Conservation (phyloP, 1,284 basidiomycete species). For the Gomphus bonarii region DNA sequence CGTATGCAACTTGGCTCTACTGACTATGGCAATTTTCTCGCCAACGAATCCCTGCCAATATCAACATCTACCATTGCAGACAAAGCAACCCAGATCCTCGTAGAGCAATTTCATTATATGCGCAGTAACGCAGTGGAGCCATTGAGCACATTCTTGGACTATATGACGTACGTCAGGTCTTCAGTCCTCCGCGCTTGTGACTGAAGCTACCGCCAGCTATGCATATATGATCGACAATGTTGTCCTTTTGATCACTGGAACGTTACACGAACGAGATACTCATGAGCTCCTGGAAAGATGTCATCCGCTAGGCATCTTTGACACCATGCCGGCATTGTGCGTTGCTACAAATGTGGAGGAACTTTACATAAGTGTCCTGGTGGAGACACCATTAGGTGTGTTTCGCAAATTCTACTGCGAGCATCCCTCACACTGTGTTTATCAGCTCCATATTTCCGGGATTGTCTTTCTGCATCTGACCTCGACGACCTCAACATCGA, state of each 20-base stretch:
- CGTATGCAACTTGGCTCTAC: constrained; percentile 89
- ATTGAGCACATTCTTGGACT: constrained; percentile 90
- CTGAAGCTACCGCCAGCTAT: constrained; percentile 44
- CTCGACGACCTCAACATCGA: constrained; percentile 99
- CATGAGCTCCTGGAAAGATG: constrained; percentile 95
- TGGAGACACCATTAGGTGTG: constrained; percentile 93
- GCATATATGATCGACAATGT: constrained; percentile 99
- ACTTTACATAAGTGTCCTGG: constrained; percentile 91
- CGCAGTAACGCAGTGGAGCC: constrained; percentile 88
- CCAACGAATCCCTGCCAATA: constrained; percentile 93
- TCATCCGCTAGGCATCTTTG: constrained; percentile 95
- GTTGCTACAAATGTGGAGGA: constrained; percentile 99
- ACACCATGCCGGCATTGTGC: constrained; percentile 98
- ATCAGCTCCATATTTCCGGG: constrained; percentile 92
- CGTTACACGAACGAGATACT: constrained; percentile 94
- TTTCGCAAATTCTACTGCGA: constrained; percentile 10
- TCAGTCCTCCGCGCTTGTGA: neutral
- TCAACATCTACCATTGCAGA: constrained; percentile 93
- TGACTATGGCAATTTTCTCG: constrained; percentile 97
- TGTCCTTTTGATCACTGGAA: constrained; percentile 94
- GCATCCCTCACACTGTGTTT: constrained; percentile 11
- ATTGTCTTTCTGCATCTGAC: constrained; percentile 91
- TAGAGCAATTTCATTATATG: constrained; percentile 95
- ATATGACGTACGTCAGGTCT: constrained; percentile 69
- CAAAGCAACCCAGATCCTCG: constrained; percentile 89